Conservation (phyloP, 2,329 filamentous ascomycete genomes). For the Penicillium sp. region DNA sequence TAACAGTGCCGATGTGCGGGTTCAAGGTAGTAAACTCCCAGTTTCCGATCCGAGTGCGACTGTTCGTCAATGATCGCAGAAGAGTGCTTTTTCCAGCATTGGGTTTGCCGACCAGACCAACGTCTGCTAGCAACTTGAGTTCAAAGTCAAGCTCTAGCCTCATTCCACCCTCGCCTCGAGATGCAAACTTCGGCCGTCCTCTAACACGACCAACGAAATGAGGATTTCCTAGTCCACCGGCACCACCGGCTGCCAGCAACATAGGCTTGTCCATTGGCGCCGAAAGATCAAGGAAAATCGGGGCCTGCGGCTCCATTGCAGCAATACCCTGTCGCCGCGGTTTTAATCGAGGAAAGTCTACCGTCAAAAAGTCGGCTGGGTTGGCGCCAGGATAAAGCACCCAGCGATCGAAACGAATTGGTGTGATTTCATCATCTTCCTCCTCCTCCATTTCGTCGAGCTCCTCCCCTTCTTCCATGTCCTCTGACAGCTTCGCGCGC, state of each 20-base stretch:
- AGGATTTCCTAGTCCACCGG: conserved; percentile 89
- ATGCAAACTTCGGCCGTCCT: conserved; percentile 80
- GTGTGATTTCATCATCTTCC: conserved; percentile 33
- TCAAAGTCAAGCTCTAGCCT: conserved; percentile 81
- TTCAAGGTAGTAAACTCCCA: conserved; percentile 98
- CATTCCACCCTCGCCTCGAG: conserved; percentile 77
- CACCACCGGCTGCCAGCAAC: conserved; percentile 80
- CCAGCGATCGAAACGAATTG: conserved; percentile 69
- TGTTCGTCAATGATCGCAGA: conserved; percentile 82
- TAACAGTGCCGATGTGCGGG: conserved; percentile 93
- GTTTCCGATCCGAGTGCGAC: conserved; percentile 81
- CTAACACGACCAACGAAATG: conserved; percentile 81
- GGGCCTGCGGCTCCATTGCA: conserved; percentile 68
- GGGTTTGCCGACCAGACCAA: conserved; percentile 89
- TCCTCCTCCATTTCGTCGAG: conserved; percentile 3
- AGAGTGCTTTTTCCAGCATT: conserved; percentile 97
- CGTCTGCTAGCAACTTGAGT: conserved; percentile 90
- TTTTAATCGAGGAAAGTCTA: conserved; percentile 58
- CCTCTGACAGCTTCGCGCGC: conserved; percentile 4
- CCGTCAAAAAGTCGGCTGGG: conserved; percentile 65
- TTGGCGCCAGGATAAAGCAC: conserved; percentile 79
- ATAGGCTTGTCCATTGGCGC: conserved; percentile 79
- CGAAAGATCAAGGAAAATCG: conserved; percentile 71
- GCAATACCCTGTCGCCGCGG: conserved; percentile 58
- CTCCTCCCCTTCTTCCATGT: not conserved